Conservation (phyloP, 2,329 filamentous ascomycete species). For the Aquanectria penicillioides region DNA sequence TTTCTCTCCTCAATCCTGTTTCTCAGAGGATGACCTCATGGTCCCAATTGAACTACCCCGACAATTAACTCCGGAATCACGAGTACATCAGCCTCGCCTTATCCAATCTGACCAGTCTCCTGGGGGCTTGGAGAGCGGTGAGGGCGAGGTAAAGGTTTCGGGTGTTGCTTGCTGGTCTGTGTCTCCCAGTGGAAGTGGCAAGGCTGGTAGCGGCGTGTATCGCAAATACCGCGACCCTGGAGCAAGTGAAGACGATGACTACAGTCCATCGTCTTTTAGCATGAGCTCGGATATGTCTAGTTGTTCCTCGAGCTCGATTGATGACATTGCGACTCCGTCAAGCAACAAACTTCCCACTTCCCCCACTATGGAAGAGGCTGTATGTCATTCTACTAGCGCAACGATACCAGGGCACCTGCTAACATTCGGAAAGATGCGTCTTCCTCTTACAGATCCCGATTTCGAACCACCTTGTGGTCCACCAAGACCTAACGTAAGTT, state of each 20-base stretch:
- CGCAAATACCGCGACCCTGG: constrained; percentile 31
- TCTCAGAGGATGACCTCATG: constrained; percentile 60
- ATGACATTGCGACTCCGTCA: background rate
- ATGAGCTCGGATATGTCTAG: constrained; percentile 13
- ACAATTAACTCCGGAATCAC: constrained; percentile 30
- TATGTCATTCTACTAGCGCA: constrained; percentile 19
- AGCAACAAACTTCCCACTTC: background rate
- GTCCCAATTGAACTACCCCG: constrained; percentile 42
- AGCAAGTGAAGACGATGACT: constrained; percentile 20
- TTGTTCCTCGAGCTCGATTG: constrained; percentile 4
- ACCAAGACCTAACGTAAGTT: no score
- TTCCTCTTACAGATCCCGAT: constrained; percentile 15
- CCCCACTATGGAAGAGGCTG: constrained; percentile 23
- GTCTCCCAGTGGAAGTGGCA: constrained; percentile 15
- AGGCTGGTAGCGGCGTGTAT: constrained; percentile 20
- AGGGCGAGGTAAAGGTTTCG: background rate
- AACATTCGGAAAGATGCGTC: constrained; percentile 37
- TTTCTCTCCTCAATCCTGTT: constrained; percentile 61
- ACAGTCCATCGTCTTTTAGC: constrained; percentile 15
- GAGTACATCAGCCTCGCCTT: constrained; percentile 23
- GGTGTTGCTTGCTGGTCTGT: constrained; percentile 9
- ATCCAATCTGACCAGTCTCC: constrained; percentile 25
- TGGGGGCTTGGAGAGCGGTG: constrained; percentile 9
- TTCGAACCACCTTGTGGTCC: constrained; percentile 7
- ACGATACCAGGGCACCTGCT: constrained; percentile 24